Percentiles rank a stretch among this genome's conserved stretches.
Evolutionary conservation across 306 rosid species (phyloP).

Genomic region (Cucumis melo): DNA sequence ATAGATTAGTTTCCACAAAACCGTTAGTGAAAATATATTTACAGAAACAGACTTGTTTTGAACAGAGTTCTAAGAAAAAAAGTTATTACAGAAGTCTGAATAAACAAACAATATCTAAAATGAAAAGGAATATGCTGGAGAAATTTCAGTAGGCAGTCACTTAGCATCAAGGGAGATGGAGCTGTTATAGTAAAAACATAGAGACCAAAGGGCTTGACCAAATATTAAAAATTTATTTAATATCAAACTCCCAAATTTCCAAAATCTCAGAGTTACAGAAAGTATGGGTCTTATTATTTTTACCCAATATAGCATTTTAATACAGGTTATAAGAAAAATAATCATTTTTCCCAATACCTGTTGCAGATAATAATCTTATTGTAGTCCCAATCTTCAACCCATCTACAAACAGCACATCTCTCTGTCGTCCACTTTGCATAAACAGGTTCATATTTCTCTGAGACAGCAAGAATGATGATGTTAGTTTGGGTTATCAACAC

Average conservation of each 20-base stretch:
- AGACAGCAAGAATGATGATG: conserved; percentile 10
- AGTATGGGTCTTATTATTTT: background rate
- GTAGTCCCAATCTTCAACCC: conserved; percentile 99
- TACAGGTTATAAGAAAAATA: background rate
- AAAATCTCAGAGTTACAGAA: background rate
- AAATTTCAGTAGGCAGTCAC: conserved; percentile 1
- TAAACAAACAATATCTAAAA: background rate
- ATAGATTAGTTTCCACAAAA: background rate
- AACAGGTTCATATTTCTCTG: conserved; percentile 96
- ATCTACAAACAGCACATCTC: conserved; percentile 98
- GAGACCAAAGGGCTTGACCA: background rate
- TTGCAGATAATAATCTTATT: conserved; percentile 96
- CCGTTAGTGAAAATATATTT: background rate
- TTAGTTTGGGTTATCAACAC: conserved; percentile 11
- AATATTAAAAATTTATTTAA: background rate
- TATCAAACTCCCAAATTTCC: background rate
- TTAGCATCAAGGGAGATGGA: background rate
- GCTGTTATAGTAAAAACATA: background rate
- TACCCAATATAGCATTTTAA: background rate
- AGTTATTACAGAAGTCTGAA: background rate
- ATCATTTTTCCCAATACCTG: conserved; percentile 34
- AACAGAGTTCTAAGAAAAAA: background rate
- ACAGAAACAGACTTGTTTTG: background rate
- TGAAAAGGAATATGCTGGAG: background rate
- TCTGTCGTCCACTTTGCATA: conserved; percentile 97